These are phyloP conservation scores for Triticum monococcum DNA, from an alignment of 176 grass and related monocot genomes.

Conservation along the genomic window DNA sequence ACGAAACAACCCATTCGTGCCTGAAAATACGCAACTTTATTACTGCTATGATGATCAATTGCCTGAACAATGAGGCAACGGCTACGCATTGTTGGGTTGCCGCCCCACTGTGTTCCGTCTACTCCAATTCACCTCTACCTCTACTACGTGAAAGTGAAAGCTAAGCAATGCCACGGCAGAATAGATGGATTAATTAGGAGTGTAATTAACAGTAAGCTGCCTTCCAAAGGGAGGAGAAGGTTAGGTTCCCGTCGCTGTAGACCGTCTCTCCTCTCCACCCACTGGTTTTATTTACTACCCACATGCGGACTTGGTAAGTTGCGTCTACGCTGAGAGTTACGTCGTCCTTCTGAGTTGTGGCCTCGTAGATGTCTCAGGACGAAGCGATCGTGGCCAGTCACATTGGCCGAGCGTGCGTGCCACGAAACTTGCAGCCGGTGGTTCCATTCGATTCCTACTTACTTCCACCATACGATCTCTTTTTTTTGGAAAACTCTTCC, in stretches of 20 bases:
- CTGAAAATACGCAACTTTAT: background rate
- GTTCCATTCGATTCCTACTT: background rate
- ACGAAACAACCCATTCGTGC: background rate
- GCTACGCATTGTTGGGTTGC: background rate
- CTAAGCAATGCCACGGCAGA: background rate
- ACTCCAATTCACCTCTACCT: background rate
- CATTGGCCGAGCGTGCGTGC: background rate
- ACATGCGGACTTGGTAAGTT: background rate
- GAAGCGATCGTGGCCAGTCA: background rate
- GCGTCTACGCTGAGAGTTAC: background rate
- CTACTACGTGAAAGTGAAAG: constrained; percentile 21
- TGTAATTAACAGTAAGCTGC: background rate
- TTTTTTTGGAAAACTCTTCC: background rate
- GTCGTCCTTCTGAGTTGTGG: background rate
- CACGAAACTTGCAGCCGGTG: background rate
- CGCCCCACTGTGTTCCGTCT: background rate
- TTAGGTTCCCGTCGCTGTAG: constrained; percentile 26
- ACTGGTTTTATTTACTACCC: background rate
- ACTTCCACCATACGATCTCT: background rate
- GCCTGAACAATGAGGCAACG: background rate
- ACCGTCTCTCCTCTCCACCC: constrained; percentile 7
- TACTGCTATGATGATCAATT: background rate
- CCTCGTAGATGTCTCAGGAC: background rate
- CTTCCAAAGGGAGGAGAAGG: background rate
- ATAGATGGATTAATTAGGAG: background rate